These are phyloP conservation scores for Haematococcus lacustris DNA, from an alignment of 139 green algal genomes.

Conservation along the genomic window DNA sequence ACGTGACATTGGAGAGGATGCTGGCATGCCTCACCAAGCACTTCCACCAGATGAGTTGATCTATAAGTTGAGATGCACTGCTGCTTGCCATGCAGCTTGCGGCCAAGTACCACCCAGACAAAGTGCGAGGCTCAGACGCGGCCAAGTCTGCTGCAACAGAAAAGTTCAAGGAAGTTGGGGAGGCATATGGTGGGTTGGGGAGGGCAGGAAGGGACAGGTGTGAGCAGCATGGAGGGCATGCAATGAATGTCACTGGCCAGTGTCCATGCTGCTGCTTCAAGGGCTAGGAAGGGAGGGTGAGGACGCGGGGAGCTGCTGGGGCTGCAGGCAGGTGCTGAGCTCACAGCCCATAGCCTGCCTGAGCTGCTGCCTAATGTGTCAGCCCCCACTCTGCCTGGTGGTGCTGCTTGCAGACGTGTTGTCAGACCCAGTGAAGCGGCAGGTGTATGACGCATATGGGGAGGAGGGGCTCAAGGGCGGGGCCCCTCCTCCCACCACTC, in stretches of 20 bases:
- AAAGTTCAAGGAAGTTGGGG: slow-evolving; percentile 37
- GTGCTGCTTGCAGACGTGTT: slow-evolving; percentile 10
- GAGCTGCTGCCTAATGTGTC: no score
- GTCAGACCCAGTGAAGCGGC: slow-evolving; percentile 14
- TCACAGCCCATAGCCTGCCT: no score
- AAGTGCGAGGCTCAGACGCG: slow-evolving; percentile 9
- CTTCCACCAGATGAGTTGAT: not conserved
- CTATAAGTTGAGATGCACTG: not conserved
- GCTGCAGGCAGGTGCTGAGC: no score
- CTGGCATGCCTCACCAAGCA: not conserved
- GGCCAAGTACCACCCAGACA: slow-evolving; percentile 62
- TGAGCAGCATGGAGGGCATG: no score
- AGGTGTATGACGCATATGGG: slow-evolving; percentile 31
- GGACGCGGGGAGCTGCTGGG: no score
- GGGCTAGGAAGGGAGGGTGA: no score
- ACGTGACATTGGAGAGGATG: no score
- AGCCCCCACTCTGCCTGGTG: no score
- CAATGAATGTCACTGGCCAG: no score
- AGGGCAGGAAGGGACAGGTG: no score
- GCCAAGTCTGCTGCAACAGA: slow-evolving; percentile 7
- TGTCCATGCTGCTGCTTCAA: no score
- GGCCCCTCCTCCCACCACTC: not conserved
- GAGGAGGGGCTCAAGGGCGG: slow-evolving; percentile 36
- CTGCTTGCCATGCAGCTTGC: slow-evolving; percentile 13
- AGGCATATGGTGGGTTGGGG: slow-evolving; percentile 34